Evolutionary conservation across 1,284 basidiomycete genomes (phyloP), one percentile per base, ranked within the genome.

Genomic region (Papiliotrema terrestris): DNA sequence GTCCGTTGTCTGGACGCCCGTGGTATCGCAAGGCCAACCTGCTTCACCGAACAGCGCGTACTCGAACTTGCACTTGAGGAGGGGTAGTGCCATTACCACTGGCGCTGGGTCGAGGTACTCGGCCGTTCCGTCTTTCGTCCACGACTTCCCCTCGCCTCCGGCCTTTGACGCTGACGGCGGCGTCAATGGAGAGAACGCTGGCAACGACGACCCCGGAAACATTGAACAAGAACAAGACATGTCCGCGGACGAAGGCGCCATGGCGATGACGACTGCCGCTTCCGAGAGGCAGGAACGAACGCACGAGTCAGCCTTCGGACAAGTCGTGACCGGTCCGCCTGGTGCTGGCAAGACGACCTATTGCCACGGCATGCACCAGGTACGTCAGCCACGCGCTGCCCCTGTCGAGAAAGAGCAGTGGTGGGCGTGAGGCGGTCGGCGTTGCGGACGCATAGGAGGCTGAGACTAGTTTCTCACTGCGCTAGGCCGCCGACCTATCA

Each of bases 301-400:
- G 20, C 72, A 73, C 51, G 51, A 58, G 13, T 63, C 60, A 36
- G 73, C 73, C 5, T 75, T 75, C 45, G 73, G 73, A 2, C 73
- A 75, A 59, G 55, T 94, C 51, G 89, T 97, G 49, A 91, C 91
- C 58, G 93, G 93, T 15, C 88, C 92, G 17, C 93, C 93, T 19
- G 93, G 93, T 9, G 88, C 88, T 39, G 93, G 93, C 23, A 97
- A 96, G 80, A 89, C 91, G 1, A 96, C 92, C 0, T 96, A 96
- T 72, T 93, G 91, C 75, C 84, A 90, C 69, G 93, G 93, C 45
- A 89, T 95, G 80, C 82, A 94, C 67, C 93, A 95, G 67, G 78
- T 77, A 53, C 55, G 71, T 61, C 36, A 8, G 11, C 43, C 19
- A 11, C 29, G 29, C 29, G 29, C 29, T 11, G 29, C 29, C 29